Evolutionary conservation across 768 basidiomycete species (phyloP), one percentile per base, ranked within the genome.

Genomic region (Gautieria morchelliformis): DNA sequence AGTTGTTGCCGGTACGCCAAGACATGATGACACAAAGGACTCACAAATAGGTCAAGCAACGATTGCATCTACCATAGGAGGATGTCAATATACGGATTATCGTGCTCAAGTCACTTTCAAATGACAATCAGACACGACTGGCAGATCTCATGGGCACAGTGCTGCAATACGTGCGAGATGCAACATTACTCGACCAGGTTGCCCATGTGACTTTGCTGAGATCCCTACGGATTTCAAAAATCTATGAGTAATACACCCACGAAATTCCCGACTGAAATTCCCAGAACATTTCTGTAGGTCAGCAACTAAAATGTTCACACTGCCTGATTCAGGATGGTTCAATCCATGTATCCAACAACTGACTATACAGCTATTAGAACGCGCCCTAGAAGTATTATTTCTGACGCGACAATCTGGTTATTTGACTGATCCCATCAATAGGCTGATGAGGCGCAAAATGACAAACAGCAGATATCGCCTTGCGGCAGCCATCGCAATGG

Each of bases 91-190:
- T 57, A 48, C 56, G 56, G 2, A 4, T 32, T 27, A 24, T 9
- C 14, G 56, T 57, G 22, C 4, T 57, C 14, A 50, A 57, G 20
- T 7, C 30, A 20, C 19, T 57, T 8, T 32, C 56, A 22, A 22
- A 17, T 22, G 56, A 49, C 15, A 10, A 33, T 57, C 56, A 57
- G 46, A 40, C 37, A 39, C 56, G 56, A 3, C 32, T 57, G 33
- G 56, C 56, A 20, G 56, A 57, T 57, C 56, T 57, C 30, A 57
- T 57, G 56, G 56, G 56, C 12, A 37, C 56, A 15, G 45, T 57
- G 11, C 47, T 57, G 27, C 56, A 57, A 19, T 57, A 57, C 22
- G n/a, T 57, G 12, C 35, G 56, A 22, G 56, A 57, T 47, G 35
- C 56, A 15, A 46, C 35, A 12, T 33, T 50, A 20, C 46, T 32